phyloP scores from a whole-genome alignment of 768 basidiomycete genomes.

The Brasilioporus rufonigricans region DNA sequence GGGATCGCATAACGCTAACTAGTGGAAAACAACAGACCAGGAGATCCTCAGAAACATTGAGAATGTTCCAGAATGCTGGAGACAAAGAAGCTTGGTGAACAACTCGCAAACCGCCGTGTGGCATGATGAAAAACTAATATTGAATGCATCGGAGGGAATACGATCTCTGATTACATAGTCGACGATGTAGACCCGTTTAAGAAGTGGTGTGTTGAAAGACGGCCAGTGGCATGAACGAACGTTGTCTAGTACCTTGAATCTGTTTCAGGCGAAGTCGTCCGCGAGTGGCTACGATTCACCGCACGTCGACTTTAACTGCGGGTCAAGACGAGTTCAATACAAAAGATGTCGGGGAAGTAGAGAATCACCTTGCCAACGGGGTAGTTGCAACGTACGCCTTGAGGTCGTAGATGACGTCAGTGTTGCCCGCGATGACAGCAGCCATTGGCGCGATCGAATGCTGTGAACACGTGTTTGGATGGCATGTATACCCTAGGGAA shows the following conservation, averaged over 20 bases:
- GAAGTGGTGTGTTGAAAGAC: not conserved
- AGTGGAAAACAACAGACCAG: slow-evolving; percentile 41
- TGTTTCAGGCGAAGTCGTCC: slow-evolving; percentile 43
- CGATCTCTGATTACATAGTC: slow-evolving; percentile 33
- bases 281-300: slow-evolving; percentile 35
- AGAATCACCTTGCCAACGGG: slow-evolving; percentile 54
- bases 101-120: no score
- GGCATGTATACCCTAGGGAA: slow-evolving; percentile 36
- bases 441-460: not conserved
- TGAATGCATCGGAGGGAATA: slow-evolving; percentile 12
- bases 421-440: slow-evolving; percentile 32
- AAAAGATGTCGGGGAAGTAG: slow-evolving; percentile 53
- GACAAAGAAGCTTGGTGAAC: not conserved
- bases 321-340: slow-evolving; percentile 36
- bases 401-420: slow-evolving; percentile 46
- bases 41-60: slow-evolving; percentile 47
- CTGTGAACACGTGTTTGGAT: not conserved
- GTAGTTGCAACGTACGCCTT: slow-evolving; percentile 51
- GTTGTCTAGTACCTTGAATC: slow-evolving; percentile 33
- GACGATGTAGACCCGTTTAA: slow-evolving; percentile 14
- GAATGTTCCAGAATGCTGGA: slow-evolving; percentile 14
- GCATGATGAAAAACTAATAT: not conserved
- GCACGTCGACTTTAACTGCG: not conserved
- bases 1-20: not conserved
- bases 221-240: not conserved